Conservation (phyloP, 305 asterid genomes). For the Fraxinus nigra region DNA sequence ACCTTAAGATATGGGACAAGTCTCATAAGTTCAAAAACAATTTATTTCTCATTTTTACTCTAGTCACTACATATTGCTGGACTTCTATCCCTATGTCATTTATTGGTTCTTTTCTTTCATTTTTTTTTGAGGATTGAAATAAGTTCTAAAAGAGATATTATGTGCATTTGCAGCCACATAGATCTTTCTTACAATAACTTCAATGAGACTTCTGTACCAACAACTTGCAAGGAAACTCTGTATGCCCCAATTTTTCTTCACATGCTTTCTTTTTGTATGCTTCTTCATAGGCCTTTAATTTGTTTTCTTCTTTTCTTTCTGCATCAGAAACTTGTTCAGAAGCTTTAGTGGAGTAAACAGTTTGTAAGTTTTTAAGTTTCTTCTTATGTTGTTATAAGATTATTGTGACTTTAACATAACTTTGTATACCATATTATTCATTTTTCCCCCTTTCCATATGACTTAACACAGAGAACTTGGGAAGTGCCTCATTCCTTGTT, state of each 20-base stretch:
- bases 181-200: slow-evolving; percentile 69
- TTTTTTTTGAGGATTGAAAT: neutral
- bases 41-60: neutral
- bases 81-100: neutral
- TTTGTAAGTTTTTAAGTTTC: slow-evolving; percentile 28
- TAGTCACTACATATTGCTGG: neutral
- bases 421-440: neutral
- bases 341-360: slow-evolving; percentile 34
- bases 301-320: neutral
- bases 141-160: neutral
- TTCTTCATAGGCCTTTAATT: neutral
- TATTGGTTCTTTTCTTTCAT: neutral
- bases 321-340: slow-evolving; percentile 57
- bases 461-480: slow-evolving; percentile 30
- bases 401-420: neutral
- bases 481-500: slow-evolving; percentile 39
- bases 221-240: slow-evolving; percentile 37
- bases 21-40: neutral
- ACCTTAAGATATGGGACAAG: neutral
- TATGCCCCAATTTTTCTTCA: slow-evolving; percentile 28
- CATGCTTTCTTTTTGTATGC: neutral
- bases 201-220: slow-evolving; percentile 29
- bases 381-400: neutral
- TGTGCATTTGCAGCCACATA: slow-evolving; percentile 31
- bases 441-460: neutral